These are phyloP conservation scores for Cordyceps pruinosa DNA, from an alignment of 2,329 filamentous ascomycete species.

Conservation along the genomic window DNA sequence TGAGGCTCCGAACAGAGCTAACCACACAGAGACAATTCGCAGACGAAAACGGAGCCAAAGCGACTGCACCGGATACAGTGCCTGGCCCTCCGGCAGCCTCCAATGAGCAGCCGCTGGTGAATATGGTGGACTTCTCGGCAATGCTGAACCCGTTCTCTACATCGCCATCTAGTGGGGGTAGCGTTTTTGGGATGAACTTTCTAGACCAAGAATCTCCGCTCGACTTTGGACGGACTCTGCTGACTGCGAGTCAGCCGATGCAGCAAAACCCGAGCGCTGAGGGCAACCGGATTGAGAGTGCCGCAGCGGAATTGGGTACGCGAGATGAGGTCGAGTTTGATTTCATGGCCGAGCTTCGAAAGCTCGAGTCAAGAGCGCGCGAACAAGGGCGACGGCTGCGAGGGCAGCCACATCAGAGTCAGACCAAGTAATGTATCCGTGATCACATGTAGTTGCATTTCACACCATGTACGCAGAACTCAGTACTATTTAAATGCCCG, in stretches of 20 bases:
- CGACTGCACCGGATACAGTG: not conserved
- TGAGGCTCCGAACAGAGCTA: slow-evolving; percentile 28
- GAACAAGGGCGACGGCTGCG: not conserved
- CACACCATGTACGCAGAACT: not conserved
- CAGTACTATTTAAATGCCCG: not conserved
- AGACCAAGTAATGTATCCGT: not conserved
- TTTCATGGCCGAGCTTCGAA: slow-evolving; percentile 13
- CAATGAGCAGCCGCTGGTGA: not conserved
- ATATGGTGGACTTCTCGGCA: slow-evolving; percentile 9
- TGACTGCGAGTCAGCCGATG: not conserved
- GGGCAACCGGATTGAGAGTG: not conserved
- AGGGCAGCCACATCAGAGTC: not conserved
- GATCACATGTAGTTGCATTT: too few relatives aligned
- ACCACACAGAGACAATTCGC: not conserved
- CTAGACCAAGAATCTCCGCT: slow-evolving; percentile 1
- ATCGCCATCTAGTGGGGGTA: slow-evolving; percentile 11
- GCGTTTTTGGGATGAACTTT: slow-evolving; percentile 8
- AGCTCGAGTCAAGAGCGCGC: slow-evolving; percentile 11
- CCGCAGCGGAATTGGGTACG: not conserved
- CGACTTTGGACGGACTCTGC: not conserved
- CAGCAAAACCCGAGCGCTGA: not conserved
- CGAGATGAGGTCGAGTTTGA: not conserved
- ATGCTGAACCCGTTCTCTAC: slow-evolving; percentile 12
- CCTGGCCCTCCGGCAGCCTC: not conserved
- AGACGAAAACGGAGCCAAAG: not conserved